phyloP scores from a whole-genome alignment of 2,329 filamentous ascomycete genomes.

The Meredithiella fracta region DNA sequence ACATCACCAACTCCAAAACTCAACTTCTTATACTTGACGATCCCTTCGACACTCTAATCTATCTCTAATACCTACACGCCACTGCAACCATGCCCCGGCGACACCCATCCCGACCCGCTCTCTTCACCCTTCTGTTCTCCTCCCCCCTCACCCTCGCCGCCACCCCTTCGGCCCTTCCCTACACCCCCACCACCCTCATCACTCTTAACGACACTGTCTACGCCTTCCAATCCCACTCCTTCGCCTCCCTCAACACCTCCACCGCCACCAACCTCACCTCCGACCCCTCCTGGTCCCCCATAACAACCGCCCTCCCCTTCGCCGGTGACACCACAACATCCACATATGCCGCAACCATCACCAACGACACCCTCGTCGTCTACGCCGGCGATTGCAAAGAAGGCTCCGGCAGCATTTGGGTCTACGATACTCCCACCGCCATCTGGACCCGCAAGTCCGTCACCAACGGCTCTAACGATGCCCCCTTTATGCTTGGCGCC shows the following conservation, averaged over 20 bases:
- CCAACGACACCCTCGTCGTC: conserved; percentile 50
- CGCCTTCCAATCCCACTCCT: conserved; percentile 33
- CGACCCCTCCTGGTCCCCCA: conserved; percentile 29
- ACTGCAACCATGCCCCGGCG: neutral
- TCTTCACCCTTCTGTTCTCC: neutral
- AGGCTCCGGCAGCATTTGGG: conserved; percentile 47
- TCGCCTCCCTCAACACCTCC: conserved; percentile 48
- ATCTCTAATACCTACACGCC: neutral
- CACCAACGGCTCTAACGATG: conserved; percentile 15
- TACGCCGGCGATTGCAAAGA: conserved; percentile 57
- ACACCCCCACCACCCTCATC: conserved; percentile 10
- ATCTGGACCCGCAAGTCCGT: conserved; percentile 16
- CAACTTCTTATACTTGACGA: neutral
- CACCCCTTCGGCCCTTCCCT: conserved; percentile 6
- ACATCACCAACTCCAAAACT: neutral
- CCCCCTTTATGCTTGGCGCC: conserved; percentile 35
- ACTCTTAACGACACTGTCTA: conserved; percentile 39
- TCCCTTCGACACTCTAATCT: neutral
- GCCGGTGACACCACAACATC: conserved; percentile 31
- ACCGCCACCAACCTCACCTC: conserved; percentile 29
- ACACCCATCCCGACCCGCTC: neutral
- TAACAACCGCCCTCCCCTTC: conserved; percentile 48
- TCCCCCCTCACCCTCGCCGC: conserved; percentile 5
- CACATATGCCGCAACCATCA: conserved; percentile 52
- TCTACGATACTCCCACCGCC: conserved; percentile 34